Percentiles rank a stretch among this genome's conserved stretches.
Conservation (phyloP, 164 flowering plant genomes). For the Stephania cephalantha region DNA sequence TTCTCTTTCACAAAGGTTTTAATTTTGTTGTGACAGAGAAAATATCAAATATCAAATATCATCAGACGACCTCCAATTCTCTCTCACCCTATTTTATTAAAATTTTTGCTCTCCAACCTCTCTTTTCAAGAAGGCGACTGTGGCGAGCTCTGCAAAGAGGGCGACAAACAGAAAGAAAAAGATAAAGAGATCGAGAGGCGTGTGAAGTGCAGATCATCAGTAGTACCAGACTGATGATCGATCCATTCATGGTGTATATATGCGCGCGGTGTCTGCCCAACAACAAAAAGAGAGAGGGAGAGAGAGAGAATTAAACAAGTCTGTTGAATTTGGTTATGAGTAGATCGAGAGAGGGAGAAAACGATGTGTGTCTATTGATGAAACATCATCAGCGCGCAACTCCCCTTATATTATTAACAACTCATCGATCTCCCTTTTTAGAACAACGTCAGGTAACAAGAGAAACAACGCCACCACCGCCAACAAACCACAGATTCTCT, state of each 20-base stretch:
- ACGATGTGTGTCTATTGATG: conserved; percentile 44
- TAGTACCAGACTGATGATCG: not conserved
- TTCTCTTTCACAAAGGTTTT: conserved; percentile 4
- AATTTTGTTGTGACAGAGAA: conserved; percentile 1
- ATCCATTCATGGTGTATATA: conserved; percentile 1
- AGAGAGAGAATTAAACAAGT: conserved; percentile 32
- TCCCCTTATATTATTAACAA: conserved; percentile 17
- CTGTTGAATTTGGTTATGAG: too few relatives aligned
- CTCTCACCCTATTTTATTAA: not conserved
- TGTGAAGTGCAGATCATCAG: not conserved
- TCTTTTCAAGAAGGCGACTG: conserved; percentile 44
- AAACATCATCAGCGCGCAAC: too few relatives aligned
- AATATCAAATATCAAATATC: conserved; percentile 15
- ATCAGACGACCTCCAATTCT: conserved; percentile 8
- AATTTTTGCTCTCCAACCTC: conserved; percentile 20
- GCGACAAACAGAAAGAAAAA: conserved; percentile 22
- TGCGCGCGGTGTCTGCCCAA: conserved; percentile 11
- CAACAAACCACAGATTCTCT: conserved; percentile 16
- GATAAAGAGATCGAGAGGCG: conserved; percentile 14
- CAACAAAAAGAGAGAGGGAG: conserved; percentile 28
- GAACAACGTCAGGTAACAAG: conserved; percentile 7
- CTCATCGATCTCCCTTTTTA: conserved; percentile 31
- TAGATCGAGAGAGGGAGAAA: conserved; percentile 37
- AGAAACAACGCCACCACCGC: not conserved
- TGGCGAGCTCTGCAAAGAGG: conserved; percentile 29